A percentile compares a stretch with the other conserved stretches of the same genome.
phyloP scores from a whole-genome alignment of 225 moss, liverwort and hornwort genomes.

The Anthoceros angustus region DNA sequence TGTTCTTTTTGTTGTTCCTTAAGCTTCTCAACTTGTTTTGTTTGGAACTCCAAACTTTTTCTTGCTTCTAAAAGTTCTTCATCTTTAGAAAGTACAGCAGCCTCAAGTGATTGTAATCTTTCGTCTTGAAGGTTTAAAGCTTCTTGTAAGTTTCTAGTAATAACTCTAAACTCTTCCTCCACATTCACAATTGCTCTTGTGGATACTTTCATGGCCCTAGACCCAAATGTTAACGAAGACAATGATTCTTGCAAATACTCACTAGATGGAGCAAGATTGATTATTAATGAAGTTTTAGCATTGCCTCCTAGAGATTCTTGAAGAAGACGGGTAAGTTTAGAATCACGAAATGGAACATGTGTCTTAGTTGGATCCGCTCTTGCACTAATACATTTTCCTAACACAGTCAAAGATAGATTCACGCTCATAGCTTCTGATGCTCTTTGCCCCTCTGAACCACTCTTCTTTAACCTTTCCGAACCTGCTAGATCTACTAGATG shows the following conservation, averaged over 20 bases:
- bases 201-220: constrained; percentile 85
- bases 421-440: constrained; percentile 96
- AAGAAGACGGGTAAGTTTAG: not conserved
- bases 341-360: constrained; percentile 2
- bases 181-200: constrained; percentile 69
- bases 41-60: not conserved
- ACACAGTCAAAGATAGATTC: constrained; percentile 65
- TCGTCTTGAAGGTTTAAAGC: constrained; percentile 69
- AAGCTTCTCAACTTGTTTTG: not conserved
- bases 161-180: constrained; percentile 60
- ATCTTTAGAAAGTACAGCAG: not conserved
- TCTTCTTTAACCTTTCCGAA: not conserved
- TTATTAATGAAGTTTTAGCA: constrained; percentile 73
- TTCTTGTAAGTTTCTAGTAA: constrained; percentile 69
- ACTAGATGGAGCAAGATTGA: constrained; percentile 72
- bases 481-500: not conserved
- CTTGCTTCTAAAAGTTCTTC: not conserved
- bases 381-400: constrained; percentile 18
- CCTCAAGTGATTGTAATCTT: constrained; percentile 66
- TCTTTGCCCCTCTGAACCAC: constrained; percentile 68
- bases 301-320: constrained; percentile 32
- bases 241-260: constrained; percentile 67
- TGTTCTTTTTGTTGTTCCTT: not conserved
- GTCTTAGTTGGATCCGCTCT: not conserved
- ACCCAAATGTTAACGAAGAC: constrained; percentile 70